Percentiles rank a stretch among this genome's conserved stretches.
Evolutionary conservation across 1,139 yeast species (phyloP).

Genomic region (Pichia sp.): DNA sequence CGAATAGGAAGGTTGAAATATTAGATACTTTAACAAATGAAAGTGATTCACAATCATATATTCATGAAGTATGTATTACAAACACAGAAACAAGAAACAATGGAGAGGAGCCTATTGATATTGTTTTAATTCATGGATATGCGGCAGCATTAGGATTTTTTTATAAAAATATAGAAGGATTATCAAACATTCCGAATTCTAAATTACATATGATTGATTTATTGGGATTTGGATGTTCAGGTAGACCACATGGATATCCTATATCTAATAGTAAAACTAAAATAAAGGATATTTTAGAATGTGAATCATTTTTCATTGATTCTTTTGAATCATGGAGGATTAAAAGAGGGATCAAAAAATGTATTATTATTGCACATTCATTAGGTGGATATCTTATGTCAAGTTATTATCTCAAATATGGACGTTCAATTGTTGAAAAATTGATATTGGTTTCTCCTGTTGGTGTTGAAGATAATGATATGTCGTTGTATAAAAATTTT

Average conservation of each 20-base stretch:
- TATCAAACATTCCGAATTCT: constrained; percentile 38
- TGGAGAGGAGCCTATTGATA: constrained; percentile 30
- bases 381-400: constrained; percentile 85
- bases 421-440: constrained; percentile 57
- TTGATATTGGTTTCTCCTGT: constrained; percentile 80
- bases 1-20: constrained; percentile 43
- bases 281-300: constrained; percentile 34
- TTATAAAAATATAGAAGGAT: constrained; percentile 56
- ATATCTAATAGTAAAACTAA: constrained; percentile 14
- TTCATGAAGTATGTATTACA: constrained; percentile 57
- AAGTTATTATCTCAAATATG: constrained; percentile 71
- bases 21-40: constrained; percentile 40
- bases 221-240: constrained; percentile 77
- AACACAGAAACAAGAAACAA: constrained; percentile 22
- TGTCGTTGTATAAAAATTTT: constrained; percentile 35
- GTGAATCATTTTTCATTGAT: constrained; percentile 74
- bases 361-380: constrained; percentile 82
- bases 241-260: constrained; percentile 49
- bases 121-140: constrained; percentile 71
- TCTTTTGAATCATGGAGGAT: constrained; percentile 77
- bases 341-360: constrained; percentile 45
- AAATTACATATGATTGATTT: constrained; percentile 72
- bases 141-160: constrained; percentile 73
- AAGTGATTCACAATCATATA: constrained; percentile 36
- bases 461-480: constrained; percentile 61